A percentile compares a stretch with the other conserved stretches of the same genome.
Conservation (phyloP, 2,329 filamentous ascomycete genomes). For the Leptosphaerulina australis region DNA sequence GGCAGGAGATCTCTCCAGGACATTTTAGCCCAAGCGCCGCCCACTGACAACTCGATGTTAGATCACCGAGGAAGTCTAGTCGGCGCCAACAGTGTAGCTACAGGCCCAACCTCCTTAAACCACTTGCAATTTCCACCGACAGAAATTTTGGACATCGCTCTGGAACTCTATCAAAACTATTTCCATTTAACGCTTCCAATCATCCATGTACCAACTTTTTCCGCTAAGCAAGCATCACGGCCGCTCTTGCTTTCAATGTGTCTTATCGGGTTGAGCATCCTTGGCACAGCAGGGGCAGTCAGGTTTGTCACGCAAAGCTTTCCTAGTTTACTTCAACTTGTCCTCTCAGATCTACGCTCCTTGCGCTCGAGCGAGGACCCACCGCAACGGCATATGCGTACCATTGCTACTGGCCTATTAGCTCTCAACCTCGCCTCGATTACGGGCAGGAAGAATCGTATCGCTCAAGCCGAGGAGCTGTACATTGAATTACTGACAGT, state of each 20-base stretch:
- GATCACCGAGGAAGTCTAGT: conserved; percentile 41
- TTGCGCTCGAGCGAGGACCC: conserved; percentile 50
- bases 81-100: conserved; percentile 41
- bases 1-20: conserved; percentile 51
- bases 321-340: conserved; percentile 47
- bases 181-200: conserved; percentile 61
- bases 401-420: conserved; percentile 56
- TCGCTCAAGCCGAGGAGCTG: conserved; percentile 58
- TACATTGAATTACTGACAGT: conserved; percentile 58
- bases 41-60: conserved; percentile 26
- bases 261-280: conserved; percentile 58
- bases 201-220: conserved; percentile 61
- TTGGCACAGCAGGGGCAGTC: conserved; percentile 59
- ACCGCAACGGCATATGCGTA: conserved; percentile 53
- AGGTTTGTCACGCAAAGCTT: conserved; percentile 58
- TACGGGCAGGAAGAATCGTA: conserved; percentile 52
- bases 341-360: conserved; percentile 52
- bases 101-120: conserved; percentile 35
- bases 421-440: conserved; percentile 58
- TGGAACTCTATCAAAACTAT: conserved; percentile 61
- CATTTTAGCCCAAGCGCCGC: conserved; percentile 34
- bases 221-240: conserved; percentile 55
- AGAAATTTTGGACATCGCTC: conserved; percentile 60
- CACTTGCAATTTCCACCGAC: conserved; percentile 54
- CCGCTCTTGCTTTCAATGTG: conserved; percentile 60